These are phyloP conservation scores for Butyriboletus loyo DNA, from an alignment of 768 basidiomycete genomes.

Conservation along the genomic window DNA sequence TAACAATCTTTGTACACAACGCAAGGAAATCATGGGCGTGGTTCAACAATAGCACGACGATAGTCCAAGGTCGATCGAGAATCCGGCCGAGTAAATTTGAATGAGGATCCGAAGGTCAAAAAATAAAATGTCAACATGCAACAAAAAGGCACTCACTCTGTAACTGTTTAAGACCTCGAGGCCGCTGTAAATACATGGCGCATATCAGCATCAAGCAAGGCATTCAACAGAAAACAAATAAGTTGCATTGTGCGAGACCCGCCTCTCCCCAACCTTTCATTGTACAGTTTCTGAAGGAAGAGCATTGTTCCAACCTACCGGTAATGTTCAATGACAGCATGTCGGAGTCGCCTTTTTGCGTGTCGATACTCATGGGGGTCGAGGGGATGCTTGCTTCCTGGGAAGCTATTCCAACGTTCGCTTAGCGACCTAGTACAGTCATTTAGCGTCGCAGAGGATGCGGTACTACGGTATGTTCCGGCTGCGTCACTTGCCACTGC, in stretches of 20 bases:
- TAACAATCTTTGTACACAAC: constrained; percentile 57
- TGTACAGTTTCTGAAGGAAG: neutral
- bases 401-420: neutral
- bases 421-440: neutral
- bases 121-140: neutral
- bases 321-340: constrained; percentile 83
- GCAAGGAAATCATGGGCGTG: neutral
- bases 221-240: neutral
- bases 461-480: neutral
- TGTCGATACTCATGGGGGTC: constrained; percentile 78
- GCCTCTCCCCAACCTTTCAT: neutral
- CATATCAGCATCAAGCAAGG: constrained; percentile 9
- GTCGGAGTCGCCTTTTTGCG: constrained; percentile 84
- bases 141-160: constrained; percentile 48
- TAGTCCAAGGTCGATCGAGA: neutral
- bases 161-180: constrained; percentile 88
- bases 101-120: neutral
- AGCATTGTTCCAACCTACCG: constrained; percentile 39
- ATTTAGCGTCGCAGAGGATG: neutral
- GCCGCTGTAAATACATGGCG: constrained; percentile 41
- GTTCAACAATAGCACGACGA: neutral
- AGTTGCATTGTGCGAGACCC: neutral
- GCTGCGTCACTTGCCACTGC: neutral
- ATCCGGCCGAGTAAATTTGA: neutral
- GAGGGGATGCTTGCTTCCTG: constrained; percentile 17